Evolutionary conservation across 495 filamentous ascomycete genomes (phyloP), one percentile per base, ranked within the genome.

Genomic region (Coniosporium apollinis): DNA sequence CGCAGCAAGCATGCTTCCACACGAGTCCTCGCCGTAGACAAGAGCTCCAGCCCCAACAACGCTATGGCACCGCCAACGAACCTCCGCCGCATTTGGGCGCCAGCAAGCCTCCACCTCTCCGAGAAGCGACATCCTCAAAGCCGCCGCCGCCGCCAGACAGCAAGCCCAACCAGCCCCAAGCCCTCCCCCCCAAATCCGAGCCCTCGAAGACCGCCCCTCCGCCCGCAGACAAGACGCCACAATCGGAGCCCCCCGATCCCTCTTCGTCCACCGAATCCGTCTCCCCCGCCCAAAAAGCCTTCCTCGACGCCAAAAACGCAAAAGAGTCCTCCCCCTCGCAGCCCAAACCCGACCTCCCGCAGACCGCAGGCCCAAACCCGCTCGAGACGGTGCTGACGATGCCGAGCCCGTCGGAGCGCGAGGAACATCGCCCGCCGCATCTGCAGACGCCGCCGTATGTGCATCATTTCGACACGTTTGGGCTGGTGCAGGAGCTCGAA

Each of bases 401-500:
- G 59, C 61, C 65, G 3, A 59, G 65, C 1, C 65, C 64, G 8
- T 54, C 52, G 36, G 17, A 39, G 19, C 5, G 44, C 32, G 49
- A 65, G 42, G 51, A 67, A 15, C 49, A 62, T 8, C 69, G 68
- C 42, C 70, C 68, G 13, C 76, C 76, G 30, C 73, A 81, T 44
- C 46, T 94, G 20, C 61, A 72, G 5, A 70, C 82, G 0, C 69
- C 80, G 11, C 80, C 72, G 2, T 87, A 93, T 53, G 72, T 93
- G 9, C 89, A 97, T 60, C 83, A 94, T 60, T 97, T 97, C 55
- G 89, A 97, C 58, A 92, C 78, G 13, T 96, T 85, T 49, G 72
- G 71, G 3, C 67, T 94, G 1, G 89, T 94, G 3, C 74, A 76
- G 30, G 68, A 80, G 43, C 72, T 97, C 4, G 62, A 74, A 15